Evolutionary conservation across 768 basidiomycete genomes (phyloP), one percentile per base, ranked within the genome.

Genomic region (Mycena latifolia): DNA sequence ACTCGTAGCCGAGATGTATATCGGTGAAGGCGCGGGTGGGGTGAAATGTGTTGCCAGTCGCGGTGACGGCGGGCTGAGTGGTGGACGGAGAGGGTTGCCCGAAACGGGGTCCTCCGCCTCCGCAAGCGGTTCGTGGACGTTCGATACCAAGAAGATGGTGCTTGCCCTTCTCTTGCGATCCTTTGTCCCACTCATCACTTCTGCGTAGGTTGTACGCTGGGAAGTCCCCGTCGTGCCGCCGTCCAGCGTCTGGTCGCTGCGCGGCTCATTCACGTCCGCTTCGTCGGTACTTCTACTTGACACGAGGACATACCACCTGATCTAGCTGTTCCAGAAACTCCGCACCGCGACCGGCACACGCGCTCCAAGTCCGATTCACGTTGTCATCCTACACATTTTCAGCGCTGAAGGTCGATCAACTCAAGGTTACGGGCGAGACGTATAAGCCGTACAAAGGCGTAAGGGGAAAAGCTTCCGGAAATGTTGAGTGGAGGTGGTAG

Each of bases 401-500:
- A 8, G 85, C 91, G 22, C 80, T 97, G 50, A 93, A 92, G 72
- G 90, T 97, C 5, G 93, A 96, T 64, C 92, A 95, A 71, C 85
- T 97, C 47, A 94, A 89, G 77, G 80, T 94, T 28, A 89, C 79
- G 1, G 90, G 92, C 15, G 94, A 96, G 75, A 78, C 77, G 14
- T 96, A 96, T 77, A 97, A 96, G 77, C 92, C 93, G 14, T 98
- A 92, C 80, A 97, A 96, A 77, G 96, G 96, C 18, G 91, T 98
- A 55, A 82, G 95, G 73, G 88, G 89, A 48, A 81, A 84, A 43
- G 86, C 87, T 33, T 75, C 80, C n/a, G 92, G 91, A 1, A 84
- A 86, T 57, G 81, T 94, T 5, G 94, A 95, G 76, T 94, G 86
- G 85, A 80, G 86, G 67, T 86, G 84, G 85, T 87, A 55, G 24